Conservation (phyloP, 2,329 filamentous ascomycete genomes). For the Colletotrichum simmondsii region DNA sequence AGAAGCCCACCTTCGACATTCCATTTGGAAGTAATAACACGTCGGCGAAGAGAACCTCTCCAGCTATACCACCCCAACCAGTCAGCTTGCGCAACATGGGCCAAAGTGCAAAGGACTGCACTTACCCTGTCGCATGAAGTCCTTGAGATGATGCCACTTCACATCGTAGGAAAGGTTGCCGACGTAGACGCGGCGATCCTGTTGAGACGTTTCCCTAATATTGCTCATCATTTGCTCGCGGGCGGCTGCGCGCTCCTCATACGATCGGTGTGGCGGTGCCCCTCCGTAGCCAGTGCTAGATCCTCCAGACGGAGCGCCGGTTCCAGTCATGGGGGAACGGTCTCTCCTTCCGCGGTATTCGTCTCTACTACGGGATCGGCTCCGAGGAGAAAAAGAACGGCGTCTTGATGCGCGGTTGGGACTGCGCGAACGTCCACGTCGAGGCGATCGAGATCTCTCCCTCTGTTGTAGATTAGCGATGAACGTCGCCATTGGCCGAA, state of each 20-base stretch:
- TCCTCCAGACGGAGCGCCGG: constrained; percentile 76
- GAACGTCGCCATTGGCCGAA: constrained; percentile 32
- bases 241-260: constrained; percentile 84
- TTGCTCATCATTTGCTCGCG: constrained; percentile 97
- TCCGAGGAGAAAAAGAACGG: constrained; percentile 82
- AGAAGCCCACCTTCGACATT: constrained; percentile 99
- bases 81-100: constrained; percentile 36
- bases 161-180: constrained; percentile 99
- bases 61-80: constrained; percentile 70
- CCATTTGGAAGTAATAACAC: constrained; percentile 99
- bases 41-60: constrained; percentile 99
- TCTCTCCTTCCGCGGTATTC: constrained; percentile 80
- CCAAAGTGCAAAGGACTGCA: constrained; percentile 36
- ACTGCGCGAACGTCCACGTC: constrained; percentile 85
- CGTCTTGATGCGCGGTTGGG: constrained; percentile 76
- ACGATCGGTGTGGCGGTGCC: constrained; percentile 73
- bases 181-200: constrained; percentile 99
- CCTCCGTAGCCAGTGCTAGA: constrained; percentile 74
- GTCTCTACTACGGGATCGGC: constrained; percentile 82
- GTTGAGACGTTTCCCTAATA: constrained; percentile 93
- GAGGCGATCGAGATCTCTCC: constrained; percentile 84
- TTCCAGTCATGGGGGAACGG: constrained; percentile 87
- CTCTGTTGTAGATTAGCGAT: constrained; percentile 64
- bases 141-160: constrained; percentile 99
- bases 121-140: constrained; percentile 99